These are phyloP conservation scores for Dorcoceras hygrometricum DNA, from an alignment of 257 asterid genomes.

Conservation along the genomic window DNA sequence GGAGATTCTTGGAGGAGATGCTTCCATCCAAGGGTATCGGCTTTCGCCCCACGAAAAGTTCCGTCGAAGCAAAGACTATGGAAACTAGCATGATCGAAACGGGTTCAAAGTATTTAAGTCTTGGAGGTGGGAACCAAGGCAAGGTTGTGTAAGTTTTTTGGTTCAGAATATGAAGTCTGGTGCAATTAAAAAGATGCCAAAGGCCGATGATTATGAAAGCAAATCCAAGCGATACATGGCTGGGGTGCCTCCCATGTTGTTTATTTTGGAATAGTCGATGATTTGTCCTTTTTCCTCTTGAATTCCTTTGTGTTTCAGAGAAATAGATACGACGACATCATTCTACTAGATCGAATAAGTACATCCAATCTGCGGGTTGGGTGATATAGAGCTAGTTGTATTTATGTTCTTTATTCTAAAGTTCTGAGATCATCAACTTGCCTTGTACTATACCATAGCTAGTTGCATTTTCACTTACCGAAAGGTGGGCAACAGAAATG, in stretches of 20 bases:
- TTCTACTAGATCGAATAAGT: too few relatives aligned
- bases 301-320: background rate
- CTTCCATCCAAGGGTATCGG: constrained; percentile 44
- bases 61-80: constrained; percentile 42
- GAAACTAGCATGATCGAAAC: constrained; percentile 42
- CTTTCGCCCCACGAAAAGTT: constrained; percentile 42
- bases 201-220: constrained; percentile 63
- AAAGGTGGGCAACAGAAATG: constrained; percentile 27
- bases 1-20: constrained; percentile 54
- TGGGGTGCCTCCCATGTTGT: constrained; percentile 49
- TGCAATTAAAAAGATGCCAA: constrained; percentile 72
- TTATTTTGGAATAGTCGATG: background rate
- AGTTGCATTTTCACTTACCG: too few relatives aligned
- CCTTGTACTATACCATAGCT: constrained; percentile 38
- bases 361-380: too few relatives aligned
- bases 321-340: too few relatives aligned
- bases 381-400: background rate
- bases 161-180: constrained; percentile 50
- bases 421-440: constrained; percentile 30
- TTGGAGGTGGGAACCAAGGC: constrained; percentile 71
- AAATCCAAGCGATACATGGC: constrained; percentile 70
- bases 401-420: background rate
- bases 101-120: constrained; percentile 50
- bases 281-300: background rate
- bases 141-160: constrained; percentile 50